Evolutionary conservation across 441 rosid genomes (phyloP), one percentile per base, ranked within the genome.

Genomic region (Syzygium syzygioides): DNA sequence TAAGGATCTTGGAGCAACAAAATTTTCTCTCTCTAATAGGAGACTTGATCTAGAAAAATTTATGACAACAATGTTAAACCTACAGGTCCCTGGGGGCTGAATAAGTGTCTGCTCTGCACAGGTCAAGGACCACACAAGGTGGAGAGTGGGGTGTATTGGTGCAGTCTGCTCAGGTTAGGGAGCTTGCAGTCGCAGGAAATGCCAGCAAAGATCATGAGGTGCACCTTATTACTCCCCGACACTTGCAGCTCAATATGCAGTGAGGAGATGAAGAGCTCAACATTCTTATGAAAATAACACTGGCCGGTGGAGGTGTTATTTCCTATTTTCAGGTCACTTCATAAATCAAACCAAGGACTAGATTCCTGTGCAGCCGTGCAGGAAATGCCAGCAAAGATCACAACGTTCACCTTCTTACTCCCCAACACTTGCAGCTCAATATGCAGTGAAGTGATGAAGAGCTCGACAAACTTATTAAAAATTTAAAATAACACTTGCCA

Each of bases 271-370:
- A 96, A 86, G 96, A 96, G 89, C 96, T 96, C 1, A 97, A 96
- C 88, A 95, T 95, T 34, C 96, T 95, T 89, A 95, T 94, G 92
- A 94, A 94, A 90, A 97, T 96, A 87, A 95, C 97, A 37, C 94
- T 95, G 62, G 97, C 97, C 55, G 94, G 97, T 83, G 98, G 97
- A 30, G 96, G 98, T 59, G 96, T 95, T 84, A 96, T 95, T 86
- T 97, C 98, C 9, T 97, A 96, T 89, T 94, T 96, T 89, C 95
- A 96, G 95, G 93, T 94, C 97, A 25, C 98, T 96, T 71, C 94
- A 95, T 94, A 94, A 96, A 89, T 93, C 98, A 45, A 50, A 87
- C 93, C 88, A 93, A 95, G 89, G 96, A 96, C 56, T 55, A 55
- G 87, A 50, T 59, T 85, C 64, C 83, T 55, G 32, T 34, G 52